phyloP scores from a whole-genome alignment of 257 asterid species.

The Nicotiana noctiflora region DNA sequence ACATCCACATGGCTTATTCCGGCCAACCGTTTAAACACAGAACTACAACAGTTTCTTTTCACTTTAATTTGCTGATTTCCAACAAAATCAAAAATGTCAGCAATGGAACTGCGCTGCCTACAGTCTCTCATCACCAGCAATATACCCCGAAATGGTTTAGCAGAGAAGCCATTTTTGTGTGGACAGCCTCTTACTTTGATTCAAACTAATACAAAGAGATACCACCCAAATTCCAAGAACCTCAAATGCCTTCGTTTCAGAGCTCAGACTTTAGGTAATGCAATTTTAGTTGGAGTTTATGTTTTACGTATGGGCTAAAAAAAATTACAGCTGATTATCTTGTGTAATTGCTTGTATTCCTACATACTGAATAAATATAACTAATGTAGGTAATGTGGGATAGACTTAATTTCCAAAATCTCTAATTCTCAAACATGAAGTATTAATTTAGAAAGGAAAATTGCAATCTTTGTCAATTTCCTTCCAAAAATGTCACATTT shows the following conservation, averaged over 20 bases:
- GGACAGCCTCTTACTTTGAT: constrained; percentile 29
- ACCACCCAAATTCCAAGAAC: constrained; percentile 25
- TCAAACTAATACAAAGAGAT: constrained; percentile 19
- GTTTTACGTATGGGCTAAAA: too few species aligned
- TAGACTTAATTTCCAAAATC: background rate
- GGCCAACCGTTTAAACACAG: background rate
- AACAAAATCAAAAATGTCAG: background rate
- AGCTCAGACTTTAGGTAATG: constrained; percentile 54
- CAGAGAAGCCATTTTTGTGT: constrained; percentile 38
- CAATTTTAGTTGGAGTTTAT: background rate
- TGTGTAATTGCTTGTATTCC: background rate
- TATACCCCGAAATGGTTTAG: constrained; percentile 37
- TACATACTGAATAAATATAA: background rate
- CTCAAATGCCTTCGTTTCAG: constrained; percentile 31
- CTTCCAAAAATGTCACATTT: background rate
- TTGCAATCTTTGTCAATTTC: background rate
- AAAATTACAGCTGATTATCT: background rate
- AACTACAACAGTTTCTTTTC: background rate
- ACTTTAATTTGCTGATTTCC: background rate
- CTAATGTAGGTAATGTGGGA: background rate
- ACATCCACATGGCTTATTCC: background rate
- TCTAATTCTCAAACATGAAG: background rate
- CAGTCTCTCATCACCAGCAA: constrained; percentile 43
- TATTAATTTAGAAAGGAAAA: background rate
- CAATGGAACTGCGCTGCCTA: constrained; percentile 47